These are phyloP conservation scores for Coemansia sp. DNA, from an alignment of 192 early-diverging fungal genomes.

Conservation along the genomic window DNA sequence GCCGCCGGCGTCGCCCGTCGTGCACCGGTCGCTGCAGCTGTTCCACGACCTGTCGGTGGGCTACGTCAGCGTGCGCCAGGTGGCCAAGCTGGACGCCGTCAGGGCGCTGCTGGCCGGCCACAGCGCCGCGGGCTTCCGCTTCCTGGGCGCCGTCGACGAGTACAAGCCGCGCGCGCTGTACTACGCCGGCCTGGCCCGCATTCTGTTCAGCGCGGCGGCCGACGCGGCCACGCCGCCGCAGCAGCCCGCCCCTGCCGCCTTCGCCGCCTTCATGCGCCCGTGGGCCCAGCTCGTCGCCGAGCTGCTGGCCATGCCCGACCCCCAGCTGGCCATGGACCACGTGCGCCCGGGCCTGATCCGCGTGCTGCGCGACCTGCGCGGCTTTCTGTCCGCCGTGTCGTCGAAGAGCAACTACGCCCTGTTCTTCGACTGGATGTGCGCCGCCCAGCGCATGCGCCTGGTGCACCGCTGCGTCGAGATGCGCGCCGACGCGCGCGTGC, in stretches of 20 bases:
- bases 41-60: conserved; percentile 78
- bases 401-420: conserved; percentile 61
- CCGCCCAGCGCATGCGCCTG: conserved; percentile 62
- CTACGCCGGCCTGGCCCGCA: conserved; percentile 75
- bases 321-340: conserved; percentile 59
- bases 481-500: conserved; percentile 57
- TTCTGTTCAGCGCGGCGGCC: conserved; percentile 65
- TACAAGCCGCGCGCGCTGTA: conserved; percentile 68
- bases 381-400: conserved; percentile 70
- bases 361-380: conserved; percentile 75
- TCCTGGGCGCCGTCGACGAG: conserved; percentile 64
- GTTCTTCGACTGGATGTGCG: conserved; percentile 89
- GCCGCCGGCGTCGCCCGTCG: conserved; percentile 57
- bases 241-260: too few species aligned
- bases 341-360: conserved; percentile 56
- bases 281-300: conserved; percentile 62
- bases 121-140: conserved; percentile 69
- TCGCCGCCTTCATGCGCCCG: conserved; percentile 73
- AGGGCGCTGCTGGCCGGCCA: conserved; percentile 73
- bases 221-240: conserved; percentile 60
- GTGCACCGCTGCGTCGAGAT: conserved; percentile 69
- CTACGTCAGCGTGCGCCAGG: conserved; percentile 74
- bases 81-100: conserved; percentile 75
- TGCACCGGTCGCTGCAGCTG: conserved; percentile 67
- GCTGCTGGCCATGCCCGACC: conserved; percentile 57